Evolutionary conservation across 306 rosid species (phyloP).

Genomic region (Vicia faba): DNA sequence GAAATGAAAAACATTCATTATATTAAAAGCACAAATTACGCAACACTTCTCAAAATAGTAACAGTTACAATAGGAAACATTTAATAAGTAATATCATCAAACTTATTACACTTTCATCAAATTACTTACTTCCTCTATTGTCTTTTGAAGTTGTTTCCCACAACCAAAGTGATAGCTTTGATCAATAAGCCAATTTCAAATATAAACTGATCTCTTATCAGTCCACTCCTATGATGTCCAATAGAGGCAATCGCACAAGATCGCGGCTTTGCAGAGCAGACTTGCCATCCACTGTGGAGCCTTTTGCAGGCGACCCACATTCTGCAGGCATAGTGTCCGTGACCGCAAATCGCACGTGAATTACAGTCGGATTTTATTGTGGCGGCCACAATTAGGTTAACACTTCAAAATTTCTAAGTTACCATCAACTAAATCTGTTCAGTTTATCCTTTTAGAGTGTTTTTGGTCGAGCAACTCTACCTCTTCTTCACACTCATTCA

Average conservation of each 20-base stretch:
- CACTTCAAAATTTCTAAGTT: neutral
- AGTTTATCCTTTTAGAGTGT: neutral
- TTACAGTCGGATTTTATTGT: neutral
- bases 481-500: neutral
- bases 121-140: neutral
- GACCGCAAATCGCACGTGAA: neutral
- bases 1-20: neutral
- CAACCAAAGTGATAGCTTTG: neutral
- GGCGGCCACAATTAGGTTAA: neutral
- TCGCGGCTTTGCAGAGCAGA: neutral
- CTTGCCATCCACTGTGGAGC: neutral
- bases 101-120: neutral
- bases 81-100: neutral
- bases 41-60: neutral
- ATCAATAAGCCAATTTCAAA: neutral
- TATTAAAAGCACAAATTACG: constrained; percentile 1
- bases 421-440: neutral
- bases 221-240: neutral
- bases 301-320: neutral
- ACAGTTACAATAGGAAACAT: neutral
- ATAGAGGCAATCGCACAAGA: neutral
- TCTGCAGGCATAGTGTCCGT: neutral
- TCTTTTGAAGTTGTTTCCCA: neutral
- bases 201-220: neutral
- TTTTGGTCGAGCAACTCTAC: neutral